Conservation (phyloP, 2,329 filamentous ascomycete genomes). For the Colletotrichum tropicale region DNA sequence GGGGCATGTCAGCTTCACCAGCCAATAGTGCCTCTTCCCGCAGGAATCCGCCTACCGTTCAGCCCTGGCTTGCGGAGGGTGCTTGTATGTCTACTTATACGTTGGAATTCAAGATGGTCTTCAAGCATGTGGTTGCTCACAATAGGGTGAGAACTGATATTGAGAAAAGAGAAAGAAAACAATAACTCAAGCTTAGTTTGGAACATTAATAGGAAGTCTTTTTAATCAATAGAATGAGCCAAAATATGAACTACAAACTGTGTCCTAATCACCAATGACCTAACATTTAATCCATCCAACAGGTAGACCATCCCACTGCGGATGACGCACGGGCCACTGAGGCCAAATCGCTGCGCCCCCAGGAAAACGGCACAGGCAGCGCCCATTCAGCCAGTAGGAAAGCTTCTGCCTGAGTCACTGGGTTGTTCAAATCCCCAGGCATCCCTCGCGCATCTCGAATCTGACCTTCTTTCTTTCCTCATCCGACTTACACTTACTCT, state of each 20-base stretch:
- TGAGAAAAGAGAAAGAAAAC: no score
- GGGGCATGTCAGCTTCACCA: background rate
- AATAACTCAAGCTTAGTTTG: no score
- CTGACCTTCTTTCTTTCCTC: background rate
- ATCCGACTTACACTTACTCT: background rate
- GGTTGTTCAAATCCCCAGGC: slow-evolving; percentile 19
- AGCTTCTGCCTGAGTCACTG: slow-evolving; percentile 3
- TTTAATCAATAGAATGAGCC: no score
- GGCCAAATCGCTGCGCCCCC: slow-evolving; percentile 19
- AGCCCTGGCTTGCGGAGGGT: background rate
- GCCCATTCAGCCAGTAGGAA: background rate
- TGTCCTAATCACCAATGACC: background rate
- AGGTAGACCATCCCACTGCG: background rate
- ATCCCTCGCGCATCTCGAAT: slow-evolving; percentile 9
- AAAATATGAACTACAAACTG: no score
- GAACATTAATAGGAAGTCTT: no score
- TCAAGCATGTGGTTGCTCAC: accelerated
- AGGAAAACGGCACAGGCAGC: background rate
- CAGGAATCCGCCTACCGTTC: slow-evolving; percentile 4
- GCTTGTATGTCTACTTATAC: background rate
- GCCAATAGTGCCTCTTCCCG: background rate
- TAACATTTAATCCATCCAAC: slow-evolving; percentile 3
- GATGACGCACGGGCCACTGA: slow-evolving; percentile 15
- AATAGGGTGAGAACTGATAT: no score
- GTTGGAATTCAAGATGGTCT: background rate